Percentiles rank a stretch among this genome's conserved stretches.
Evolutionary conservation across 2,329 filamentous ascomycete species (phyloP).

Genomic region (Bipolaris victoriae): DNA sequence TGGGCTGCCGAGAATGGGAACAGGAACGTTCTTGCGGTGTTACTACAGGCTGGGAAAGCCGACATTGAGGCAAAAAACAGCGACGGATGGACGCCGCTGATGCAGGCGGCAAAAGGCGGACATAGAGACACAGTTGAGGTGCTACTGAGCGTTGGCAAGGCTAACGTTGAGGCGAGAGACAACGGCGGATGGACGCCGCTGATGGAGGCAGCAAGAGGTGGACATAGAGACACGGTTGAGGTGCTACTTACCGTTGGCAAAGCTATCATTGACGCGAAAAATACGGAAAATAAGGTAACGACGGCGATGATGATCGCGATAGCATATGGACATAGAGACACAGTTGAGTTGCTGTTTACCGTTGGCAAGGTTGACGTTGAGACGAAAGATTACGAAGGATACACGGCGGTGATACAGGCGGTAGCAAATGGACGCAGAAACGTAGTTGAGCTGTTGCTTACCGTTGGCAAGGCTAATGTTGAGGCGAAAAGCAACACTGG

Average conservation of each 20-base stretch:
- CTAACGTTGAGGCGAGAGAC: background rate
- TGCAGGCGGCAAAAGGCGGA: background rate
- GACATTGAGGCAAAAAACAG: background rate
- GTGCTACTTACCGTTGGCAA: background rate
- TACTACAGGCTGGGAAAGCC: background rate
- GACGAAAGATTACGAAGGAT: too few relatives aligned
- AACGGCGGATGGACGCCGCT: background rate
- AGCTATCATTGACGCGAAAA: background rate
- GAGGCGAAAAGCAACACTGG: background rate
- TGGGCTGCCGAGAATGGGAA: constrained; percentile 13
- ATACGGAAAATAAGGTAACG: fast-evolving
- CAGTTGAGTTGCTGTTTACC: background rate
- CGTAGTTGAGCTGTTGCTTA: background rate
- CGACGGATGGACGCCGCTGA: background rate
- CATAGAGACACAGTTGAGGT: constrained; percentile 3
- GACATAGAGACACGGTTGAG: background rate
- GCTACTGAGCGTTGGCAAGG: constrained; percentile 12
- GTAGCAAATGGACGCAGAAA: background rate
- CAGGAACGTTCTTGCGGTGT: background rate
- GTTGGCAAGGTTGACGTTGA: background rate
- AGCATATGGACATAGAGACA: background rate
- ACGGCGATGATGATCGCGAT: background rate
- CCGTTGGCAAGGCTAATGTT: background rate
- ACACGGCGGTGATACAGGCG: background rate
- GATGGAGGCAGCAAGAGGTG: background rate